Conservation (phyloP, 1,139 yeast genomes). For the Protomyces lactucae-debilis region DNA sequence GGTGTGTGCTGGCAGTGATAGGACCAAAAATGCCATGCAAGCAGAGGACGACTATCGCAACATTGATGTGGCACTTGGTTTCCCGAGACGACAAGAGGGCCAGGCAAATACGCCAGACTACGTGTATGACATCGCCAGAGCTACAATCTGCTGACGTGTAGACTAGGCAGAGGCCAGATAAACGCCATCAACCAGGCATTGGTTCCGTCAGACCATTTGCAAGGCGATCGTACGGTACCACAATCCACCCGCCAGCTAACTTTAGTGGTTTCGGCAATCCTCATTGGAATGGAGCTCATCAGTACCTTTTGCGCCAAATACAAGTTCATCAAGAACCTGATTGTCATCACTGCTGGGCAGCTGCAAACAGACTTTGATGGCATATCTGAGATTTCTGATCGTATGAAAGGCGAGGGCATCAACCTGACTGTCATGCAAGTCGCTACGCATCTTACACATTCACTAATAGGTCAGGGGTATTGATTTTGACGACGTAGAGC, state of each 20-base stretch:
- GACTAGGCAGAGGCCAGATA: neutral
- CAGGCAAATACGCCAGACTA: neutral
- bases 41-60: constrained; percentile 2
- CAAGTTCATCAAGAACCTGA: constrained; percentile 43
- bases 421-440: constrained; percentile 34
- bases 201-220: constrained; percentile 36
- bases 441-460: neutral
- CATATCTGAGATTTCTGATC: constrained; percentile 29
- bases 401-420: constrained; percentile 33
- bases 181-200: constrained; percentile 34
- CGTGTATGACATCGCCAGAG: neutral
- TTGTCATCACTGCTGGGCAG: constrained; percentile 47
- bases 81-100: constrained; percentile 6
- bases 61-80: constrained; percentile 4
- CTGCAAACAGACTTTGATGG: constrained; percentile 32
- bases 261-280: constrained; percentile 36
- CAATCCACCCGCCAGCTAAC: neutral
- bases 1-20: constrained; percentile 43
- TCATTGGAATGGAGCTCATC: constrained; percentile 39
- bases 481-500: constrained; percentile 39
- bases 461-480: constrained; percentile 36
- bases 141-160: neutral
- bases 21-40: constrained; percentile 24
- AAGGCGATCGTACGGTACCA: constrained; percentile 35
- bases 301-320: constrained; percentile 38